Evolutionary conservation across 2,329 filamentous ascomycete genomes (phyloP).

Genomic region (Didymosphaeria variabile): DNA sequence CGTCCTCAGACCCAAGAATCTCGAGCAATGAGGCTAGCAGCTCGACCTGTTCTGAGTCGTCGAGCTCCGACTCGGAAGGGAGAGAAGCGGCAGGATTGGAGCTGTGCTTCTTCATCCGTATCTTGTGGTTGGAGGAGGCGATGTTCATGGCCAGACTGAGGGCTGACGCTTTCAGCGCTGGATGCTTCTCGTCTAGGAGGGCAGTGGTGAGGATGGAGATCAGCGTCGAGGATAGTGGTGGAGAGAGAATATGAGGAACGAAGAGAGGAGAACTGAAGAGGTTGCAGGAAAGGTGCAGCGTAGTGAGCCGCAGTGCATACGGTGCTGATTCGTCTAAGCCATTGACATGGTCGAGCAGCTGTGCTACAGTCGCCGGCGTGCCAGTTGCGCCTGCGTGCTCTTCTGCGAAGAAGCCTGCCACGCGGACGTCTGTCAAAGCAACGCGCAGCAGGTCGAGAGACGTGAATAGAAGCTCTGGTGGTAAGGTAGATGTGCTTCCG

Average conservation of each 20-base stretch:
- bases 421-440: slow-evolving; percentile 77
- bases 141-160: slow-evolving; percentile 87
- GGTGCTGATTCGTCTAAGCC: slow-evolving; percentile 65
- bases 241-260: slow-evolving; percentile 67
- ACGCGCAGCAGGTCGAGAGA: slow-evolving; percentile 86
- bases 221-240: slow-evolving; percentile 60
- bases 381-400: slow-evolving; percentile 66
- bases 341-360: slow-evolving; percentile 65
- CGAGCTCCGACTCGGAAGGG: slow-evolving; percentile 54
- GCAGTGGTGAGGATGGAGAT: slow-evolving; percentile 78
- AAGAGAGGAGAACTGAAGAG: slow-evolving; percentile 81
- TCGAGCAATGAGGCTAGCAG: slow-evolving; percentile 83
- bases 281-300: slow-evolving; percentile 84
- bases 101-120: slow-evolving; percentile 64
- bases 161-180: slow-evolving; percentile 80
- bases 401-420: slow-evolving; percentile 84
- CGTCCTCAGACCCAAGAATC: slow-evolving; percentile 65
- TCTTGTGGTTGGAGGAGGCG: slow-evolving; percentile 72
- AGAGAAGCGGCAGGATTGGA: slow-evolving; percentile 27
- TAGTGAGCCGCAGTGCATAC: slow-evolving; percentile 84
- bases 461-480: slow-evolving; percentile 75
- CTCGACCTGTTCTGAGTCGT: slow-evolving; percentile 79
- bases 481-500: slow-evolving; percentile 63
- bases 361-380: slow-evolving; percentile 61
- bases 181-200: slow-evolving; percentile 79